Base-by-base conservation (phyloP, 768 basidiomycete genomes). In the Lentinula raphanica region DNA sequence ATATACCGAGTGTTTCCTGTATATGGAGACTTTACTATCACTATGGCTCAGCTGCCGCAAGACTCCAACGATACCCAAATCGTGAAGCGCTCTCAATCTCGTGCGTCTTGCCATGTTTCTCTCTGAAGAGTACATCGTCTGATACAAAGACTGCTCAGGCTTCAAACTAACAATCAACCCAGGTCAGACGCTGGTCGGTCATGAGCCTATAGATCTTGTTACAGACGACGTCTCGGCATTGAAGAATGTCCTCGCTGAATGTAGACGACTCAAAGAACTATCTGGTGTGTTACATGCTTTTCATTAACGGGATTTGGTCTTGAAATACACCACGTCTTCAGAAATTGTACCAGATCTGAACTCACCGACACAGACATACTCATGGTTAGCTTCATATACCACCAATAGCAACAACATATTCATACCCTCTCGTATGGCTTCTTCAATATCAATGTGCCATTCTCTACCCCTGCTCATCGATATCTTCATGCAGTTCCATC, bases 1-100 rank as follows among this genome's bases (percentile, higher is more conserved):
- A 70, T 84, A 8, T 73, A 83, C 58, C 76, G 75, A 50, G 73
- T 80, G 2, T 77, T 82, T n/a, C 85, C 86, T 3, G 79, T 90
- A 31, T 76, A 79, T 54, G 77, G 75, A 27, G 69, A 74, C 32
- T 82, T 88, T 63, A 70, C 76, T 4, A 75, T 88, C 38, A 67
- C 73, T 8, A 82, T 88, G 70, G 78, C 84, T 1, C 87, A 89
- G 65, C 73, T 78, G 39, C 74, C 71, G 28, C 72, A 72, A 12
- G 64, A 63, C 21, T 25, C 7, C 21, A 39, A 75, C 76, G 0
- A 58, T 74, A 54, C 62, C 74, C 7, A 65, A 65, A 3, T 62
- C 62, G 5, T 57, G 67, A 27, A 65, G 69, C 40, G 15, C 53
- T 68, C 74, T 6, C 68, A 71, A 39, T 68, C 78, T 64, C 79